A percentile compares a stretch with the other conserved stretches of the same genome.
These are phyloP conservation scores for Aegilops umbellulata DNA, from an alignment of 176 grass and related monocot species.

Conservation along the genomic window DNA sequence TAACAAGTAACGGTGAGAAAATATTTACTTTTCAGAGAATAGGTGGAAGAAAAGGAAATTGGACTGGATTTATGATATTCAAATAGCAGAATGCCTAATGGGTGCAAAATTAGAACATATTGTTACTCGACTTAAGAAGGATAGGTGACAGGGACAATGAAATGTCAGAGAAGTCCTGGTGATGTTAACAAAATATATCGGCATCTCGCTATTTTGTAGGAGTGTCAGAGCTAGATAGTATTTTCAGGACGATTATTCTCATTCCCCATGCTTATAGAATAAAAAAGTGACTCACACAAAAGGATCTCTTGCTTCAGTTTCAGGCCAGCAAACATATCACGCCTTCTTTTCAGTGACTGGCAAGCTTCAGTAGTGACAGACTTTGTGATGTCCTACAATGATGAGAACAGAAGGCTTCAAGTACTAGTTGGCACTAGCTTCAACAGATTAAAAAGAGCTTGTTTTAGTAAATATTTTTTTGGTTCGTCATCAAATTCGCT, in stretches of 20 bases:
- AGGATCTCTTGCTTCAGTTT: slow-evolving; percentile 96
- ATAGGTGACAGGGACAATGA: background rate
- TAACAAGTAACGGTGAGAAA: background rate
- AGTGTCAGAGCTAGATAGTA: slow-evolving; percentile 10
- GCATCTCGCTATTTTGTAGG: slow-evolving; percentile 6
- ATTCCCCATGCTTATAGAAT: background rate
- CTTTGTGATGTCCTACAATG: slow-evolving; percentile 85
- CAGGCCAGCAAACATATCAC: slow-evolving; percentile 80
- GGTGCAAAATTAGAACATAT: slow-evolving; percentile 1
- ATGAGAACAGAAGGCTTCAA: slow-evolving; percentile 26
- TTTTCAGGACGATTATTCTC: background rate
- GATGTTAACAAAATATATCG: background rate
- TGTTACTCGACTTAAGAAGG: background rate
- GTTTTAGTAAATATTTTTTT: slow-evolving; percentile 9
- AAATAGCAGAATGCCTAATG: background rate
- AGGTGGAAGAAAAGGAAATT: slow-evolving; percentile 5
- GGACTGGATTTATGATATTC: background rate
- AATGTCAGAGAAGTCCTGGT: background rate
- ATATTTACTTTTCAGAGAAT: slow-evolving; percentile 9
- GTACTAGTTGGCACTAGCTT: slow-evolving; percentile 12
- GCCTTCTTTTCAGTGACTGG: slow-evolving; percentile 82
- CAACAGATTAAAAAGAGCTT: slow-evolving; percentile 1
- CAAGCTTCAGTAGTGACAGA: slow-evolving; percentile 79
- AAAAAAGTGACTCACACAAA: slow-evolving; percentile 67
- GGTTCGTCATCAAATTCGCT: background rate